These are phyloP conservation scores for Climacium dendroides DNA, from an alignment of 225 moss, liverwort and hornwort genomes.

Conservation along the genomic window DNA sequence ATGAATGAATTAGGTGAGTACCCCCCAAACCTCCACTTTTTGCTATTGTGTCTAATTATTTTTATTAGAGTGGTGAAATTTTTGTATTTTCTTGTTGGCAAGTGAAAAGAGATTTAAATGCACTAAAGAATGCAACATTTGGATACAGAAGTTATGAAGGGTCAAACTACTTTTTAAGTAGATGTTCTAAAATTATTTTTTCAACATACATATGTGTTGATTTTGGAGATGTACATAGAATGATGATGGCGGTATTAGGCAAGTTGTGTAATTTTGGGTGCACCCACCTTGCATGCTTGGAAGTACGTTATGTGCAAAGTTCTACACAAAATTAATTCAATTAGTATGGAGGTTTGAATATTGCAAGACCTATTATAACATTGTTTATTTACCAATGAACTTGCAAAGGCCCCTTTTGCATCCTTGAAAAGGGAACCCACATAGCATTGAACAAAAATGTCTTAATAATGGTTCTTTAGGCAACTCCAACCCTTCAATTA, in stretches of 20 bases:
- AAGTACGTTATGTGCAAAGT: neutral
- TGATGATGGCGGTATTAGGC: neutral
- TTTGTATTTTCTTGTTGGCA: neutral
- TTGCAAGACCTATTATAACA: neutral
- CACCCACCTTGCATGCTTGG: rapidly evolving
- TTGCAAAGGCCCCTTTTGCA: no score
- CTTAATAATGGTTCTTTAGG: rapidly evolving
- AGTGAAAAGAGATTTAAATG: neutral
- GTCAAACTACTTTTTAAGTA: rapidly evolving
- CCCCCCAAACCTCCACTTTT: neutral
- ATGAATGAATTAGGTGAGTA: no score
- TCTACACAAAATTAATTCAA: neutral
- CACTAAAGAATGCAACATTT: neutral
- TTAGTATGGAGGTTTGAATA: neutral
- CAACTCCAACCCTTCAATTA: rapidly evolving
- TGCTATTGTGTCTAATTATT: neutral
- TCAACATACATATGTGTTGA: no score
- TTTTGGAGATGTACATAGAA: no score
- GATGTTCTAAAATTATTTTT: no score
- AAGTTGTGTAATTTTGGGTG: rapidly evolving
- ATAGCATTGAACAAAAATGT: neutral
- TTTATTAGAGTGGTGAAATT: neutral
- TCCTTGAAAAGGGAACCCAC: rapidly evolving
- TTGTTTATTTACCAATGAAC: neutral
- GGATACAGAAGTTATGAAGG: neutral